phyloP scores from a whole-genome alignment of 495 filamentous ascomycete genomes.

The Ramalina peruviana region DNA sequence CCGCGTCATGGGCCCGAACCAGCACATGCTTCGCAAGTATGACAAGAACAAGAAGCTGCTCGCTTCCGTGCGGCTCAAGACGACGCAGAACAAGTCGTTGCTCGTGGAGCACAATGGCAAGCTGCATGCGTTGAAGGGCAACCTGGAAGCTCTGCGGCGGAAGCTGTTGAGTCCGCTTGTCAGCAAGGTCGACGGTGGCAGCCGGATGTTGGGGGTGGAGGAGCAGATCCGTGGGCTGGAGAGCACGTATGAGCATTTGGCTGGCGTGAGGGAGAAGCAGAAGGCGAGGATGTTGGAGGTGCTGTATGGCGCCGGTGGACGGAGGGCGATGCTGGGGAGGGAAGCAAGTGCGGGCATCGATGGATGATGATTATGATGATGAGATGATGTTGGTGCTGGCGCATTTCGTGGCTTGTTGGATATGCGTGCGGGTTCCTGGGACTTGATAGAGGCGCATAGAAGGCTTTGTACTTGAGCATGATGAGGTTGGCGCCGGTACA shows the following conservation, averaged over 20 bases:
- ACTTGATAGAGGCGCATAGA: too few species aligned
- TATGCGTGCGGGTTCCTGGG: not conserved
- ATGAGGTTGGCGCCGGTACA: too few species aligned
- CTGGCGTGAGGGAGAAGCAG: conserved; percentile 57
- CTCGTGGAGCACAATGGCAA: conserved; percentile 72
- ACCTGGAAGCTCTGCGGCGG: conserved; percentile 59
- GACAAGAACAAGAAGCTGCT: conserved; percentile 72
- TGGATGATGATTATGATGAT: not conserved
- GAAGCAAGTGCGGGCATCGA: conserved; percentile 10
- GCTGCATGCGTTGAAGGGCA: conserved; percentile 63
- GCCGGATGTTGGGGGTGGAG: conserved; percentile 42
- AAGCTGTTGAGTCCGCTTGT: conserved; percentile 75
- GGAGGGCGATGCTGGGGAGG: conserved; percentile 9
- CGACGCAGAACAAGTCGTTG: conserved; percentile 71
- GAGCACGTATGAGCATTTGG: conserved; percentile 61
- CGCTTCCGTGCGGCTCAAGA: conserved; percentile 60
- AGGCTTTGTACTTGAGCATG: too few species aligned
- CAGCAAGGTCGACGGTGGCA: conserved; percentile 37
- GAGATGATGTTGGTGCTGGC: not conserved
- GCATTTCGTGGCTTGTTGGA: not conserved
- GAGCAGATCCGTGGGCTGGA: conserved; percentile 75
- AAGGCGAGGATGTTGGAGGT: conserved; percentile 73
- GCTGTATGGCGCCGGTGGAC: conserved; percentile 48
- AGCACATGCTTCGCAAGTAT: conserved; percentile 62
- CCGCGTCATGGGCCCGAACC: conserved; percentile 60